These are phyloP conservation scores for Pseudogymnoascus sp. DNA, from an alignment of 2,329 filamentous ascomycete species.

Conservation along the genomic window DNA sequence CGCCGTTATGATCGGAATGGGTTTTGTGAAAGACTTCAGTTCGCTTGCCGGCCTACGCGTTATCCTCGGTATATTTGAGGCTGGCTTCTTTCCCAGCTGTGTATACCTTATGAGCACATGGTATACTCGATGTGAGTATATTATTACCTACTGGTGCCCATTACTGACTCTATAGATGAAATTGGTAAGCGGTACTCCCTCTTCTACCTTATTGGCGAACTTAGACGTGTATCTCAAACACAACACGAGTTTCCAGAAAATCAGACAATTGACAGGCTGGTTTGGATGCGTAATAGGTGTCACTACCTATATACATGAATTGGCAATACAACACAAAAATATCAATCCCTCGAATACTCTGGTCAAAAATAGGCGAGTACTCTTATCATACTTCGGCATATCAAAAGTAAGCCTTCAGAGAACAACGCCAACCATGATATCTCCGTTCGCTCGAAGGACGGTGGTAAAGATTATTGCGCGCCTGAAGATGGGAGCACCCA, in stretches of 20 bases:
- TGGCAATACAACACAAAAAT: conserved; percentile 10
- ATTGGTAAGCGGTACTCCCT: too few species aligned
- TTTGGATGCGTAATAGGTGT: conserved; percentile 13
- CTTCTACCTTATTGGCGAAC: too few species aligned
- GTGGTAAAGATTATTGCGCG: conserved; percentile 5
- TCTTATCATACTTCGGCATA: conserved; percentile 14
- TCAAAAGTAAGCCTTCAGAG: neutral
- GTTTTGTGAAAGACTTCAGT: too few species aligned
- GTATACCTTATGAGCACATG: too few species aligned
- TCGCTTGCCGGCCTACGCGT: too few species aligned
- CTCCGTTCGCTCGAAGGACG: neutral
- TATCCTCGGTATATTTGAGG: too few species aligned
- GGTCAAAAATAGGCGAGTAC: conserved; percentile 3
- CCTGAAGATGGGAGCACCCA: neutral
- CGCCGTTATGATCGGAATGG: too few species aligned
- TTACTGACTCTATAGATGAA: too few species aligned
- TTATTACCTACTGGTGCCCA: too few species aligned
- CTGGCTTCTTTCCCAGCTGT: too few species aligned
- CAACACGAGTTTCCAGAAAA: neutral
- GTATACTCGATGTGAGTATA: too few species aligned
- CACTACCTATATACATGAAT: conserved; percentile 2
- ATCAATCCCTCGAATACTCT: conserved; percentile 13
- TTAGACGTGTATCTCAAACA: neutral
- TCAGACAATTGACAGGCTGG: neutral
- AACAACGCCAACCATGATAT: neutral